Evolutionary conservation across 805 yeast genomes (phyloP).

Genomic region (Yarrowia sp.): DNA sequence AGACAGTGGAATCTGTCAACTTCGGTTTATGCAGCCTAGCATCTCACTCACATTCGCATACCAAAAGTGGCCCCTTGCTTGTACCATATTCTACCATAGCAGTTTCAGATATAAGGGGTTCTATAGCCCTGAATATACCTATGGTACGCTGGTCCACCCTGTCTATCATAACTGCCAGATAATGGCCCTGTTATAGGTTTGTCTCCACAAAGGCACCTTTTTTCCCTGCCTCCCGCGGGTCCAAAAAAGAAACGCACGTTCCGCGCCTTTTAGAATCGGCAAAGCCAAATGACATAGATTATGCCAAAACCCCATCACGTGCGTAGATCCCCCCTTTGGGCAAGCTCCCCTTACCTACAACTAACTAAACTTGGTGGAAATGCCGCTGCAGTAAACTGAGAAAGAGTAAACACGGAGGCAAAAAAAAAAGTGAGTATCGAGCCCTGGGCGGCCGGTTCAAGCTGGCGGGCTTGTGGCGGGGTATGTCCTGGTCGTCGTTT

Average conservation of each 20-base stretch:
- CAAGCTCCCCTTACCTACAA: background rate
- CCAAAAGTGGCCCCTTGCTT: background rate
- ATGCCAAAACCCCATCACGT: conserved; percentile 14
- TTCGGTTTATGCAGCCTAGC: background rate
- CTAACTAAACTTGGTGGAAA: background rate
- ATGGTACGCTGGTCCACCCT: too few relatives aligned
- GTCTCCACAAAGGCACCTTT: too few relatives aligned
- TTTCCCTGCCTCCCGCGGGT: too few relatives aligned
- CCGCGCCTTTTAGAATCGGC: background rate
- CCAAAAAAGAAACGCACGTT: background rate
- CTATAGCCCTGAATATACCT: background rate
- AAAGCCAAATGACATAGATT: conserved; percentile 5
- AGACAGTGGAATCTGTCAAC: too few relatives aligned
- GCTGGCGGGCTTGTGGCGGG: background rate
- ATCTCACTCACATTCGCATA: background rate
- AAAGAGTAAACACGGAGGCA: conserved; percentile 24
- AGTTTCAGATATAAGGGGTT: background rate
- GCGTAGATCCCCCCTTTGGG: conserved; percentile 13
- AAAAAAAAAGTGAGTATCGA: conserved; percentile 12
- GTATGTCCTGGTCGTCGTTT: background rate
- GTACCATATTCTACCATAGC: background rate
- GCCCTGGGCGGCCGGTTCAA: background rate
- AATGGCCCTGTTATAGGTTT: too few relatives aligned
- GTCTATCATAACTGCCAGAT: too few relatives aligned
- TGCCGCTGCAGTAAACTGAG: conserved; percentile 19